A percentile compares a stretch with the other conserved stretches of the same genome.
phyloP scores from a whole-genome alignment of 164 flowering plant genomes.

The Stephania japonica region DNA sequence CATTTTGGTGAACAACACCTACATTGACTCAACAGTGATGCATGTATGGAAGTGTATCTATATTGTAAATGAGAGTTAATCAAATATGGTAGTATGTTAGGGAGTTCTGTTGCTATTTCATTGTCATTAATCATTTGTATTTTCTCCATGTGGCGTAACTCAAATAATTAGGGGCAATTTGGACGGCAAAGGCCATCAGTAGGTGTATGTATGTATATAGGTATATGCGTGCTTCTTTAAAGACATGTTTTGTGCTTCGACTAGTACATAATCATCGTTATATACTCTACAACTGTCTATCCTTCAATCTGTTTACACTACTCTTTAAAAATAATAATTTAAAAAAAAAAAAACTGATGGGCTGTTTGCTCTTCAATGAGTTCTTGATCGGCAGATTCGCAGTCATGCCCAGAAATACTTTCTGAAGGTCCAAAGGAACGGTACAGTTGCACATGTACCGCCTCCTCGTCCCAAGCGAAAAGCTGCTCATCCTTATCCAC shows the following conservation, averaged over 20 bases:
- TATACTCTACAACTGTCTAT: not conserved
- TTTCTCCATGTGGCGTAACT: not conserved
- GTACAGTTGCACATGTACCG: slow-evolving; percentile 82
- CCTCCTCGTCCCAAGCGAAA: slow-evolving; percentile 97
- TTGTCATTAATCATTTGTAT: not conserved
- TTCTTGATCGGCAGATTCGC: slow-evolving; percentile 56
- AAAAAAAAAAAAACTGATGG: not conserved
- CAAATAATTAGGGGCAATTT: not conserved
- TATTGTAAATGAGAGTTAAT: not conserved
- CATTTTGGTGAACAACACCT: not conserved
- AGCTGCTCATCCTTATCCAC: slow-evolving; percentile 93
- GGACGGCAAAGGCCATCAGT: not conserved
- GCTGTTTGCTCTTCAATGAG: not conserved
- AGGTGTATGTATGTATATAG: not conserved
- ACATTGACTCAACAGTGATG: not conserved
- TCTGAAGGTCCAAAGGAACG: slow-evolving; percentile 91
- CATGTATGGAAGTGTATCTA: not conserved
- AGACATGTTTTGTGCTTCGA: no score
- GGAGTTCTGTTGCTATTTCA: not conserved
- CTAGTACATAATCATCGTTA: not conserved
- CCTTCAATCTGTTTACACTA: not conserved
- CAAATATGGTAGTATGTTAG: not conserved
- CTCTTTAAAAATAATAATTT: no score
- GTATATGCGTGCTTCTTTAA: no score
- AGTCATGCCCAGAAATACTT: slow-evolving; percentile 98